Base-by-base conservation (phyloP, 1,139 yeast genomes). In the Taphrina sp. region DNA sequence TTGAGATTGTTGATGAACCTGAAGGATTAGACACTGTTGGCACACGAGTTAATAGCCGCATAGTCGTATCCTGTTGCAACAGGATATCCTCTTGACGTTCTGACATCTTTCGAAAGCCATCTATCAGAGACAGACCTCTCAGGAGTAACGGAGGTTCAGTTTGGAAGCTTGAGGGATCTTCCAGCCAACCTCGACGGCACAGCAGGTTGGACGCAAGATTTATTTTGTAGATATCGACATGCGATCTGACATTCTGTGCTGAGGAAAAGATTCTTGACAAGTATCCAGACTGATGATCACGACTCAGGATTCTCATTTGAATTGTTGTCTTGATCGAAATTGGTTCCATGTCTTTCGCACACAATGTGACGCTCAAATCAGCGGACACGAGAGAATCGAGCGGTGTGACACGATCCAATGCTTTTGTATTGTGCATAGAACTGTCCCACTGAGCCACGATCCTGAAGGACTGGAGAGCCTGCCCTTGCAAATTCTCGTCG, bases 391-490 rank as follows among this genome's bases (percentile, higher is more conserved):
- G n/a, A n/a, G n/a, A n/a, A 38, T 44, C 24, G 52, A 55, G 17
- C 56, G 54, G 26, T 42, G 33, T 58, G 46, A 19, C 57, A 52
- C 31, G 59, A 56, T 19, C 58, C 17, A 52, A 31, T 12, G 12
- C 58, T 35, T 23, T 33, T 42, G 3, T 66, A 63, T 20, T 61
- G 60, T 5, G 61, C 57, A 46, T 63, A 65, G 23, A 65, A 56
- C 45, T 64, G 52, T 23, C 66, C 58, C 14, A 64, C 39, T 49
- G 54, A 51, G 45, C 56, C n/a, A n/a, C n/a, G n/a, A n/a, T n/a
- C n/a, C n/a, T n/a, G n/a, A n/a, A n/a, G n/a, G n/a, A n/a, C n/a
- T n/a, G n/a, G n/a, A n/a, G n/a, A n/a, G n/a, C n/a, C n/a, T n/a
- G n/a, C n/a, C n/a, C n/a, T n/a, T n/a, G n/a, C n/a, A n/a, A n/a